Base-by-base conservation (phyloP, 371 early-diverging fungal species). In the Actinomortierella ambigua region DNA sequence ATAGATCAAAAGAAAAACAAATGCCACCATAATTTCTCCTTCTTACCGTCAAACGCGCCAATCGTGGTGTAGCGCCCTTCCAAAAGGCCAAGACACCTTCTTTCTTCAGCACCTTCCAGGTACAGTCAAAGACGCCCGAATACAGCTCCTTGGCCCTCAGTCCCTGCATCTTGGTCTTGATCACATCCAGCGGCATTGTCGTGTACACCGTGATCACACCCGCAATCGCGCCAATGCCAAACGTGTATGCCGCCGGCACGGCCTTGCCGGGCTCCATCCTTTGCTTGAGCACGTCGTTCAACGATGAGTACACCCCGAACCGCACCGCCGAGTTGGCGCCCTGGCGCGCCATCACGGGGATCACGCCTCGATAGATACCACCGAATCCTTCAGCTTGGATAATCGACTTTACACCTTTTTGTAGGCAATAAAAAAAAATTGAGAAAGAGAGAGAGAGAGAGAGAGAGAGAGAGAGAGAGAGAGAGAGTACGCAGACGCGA, bases 151-250 rank as follows among this genome's bases (percentile, higher is more conserved):
- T 79, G 4, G 93, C 93, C 47, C 86, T 81, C 11, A 90, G 68
- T 17, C 89, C 88, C 76, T 97, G 98, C 95, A 96, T 93, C 57
- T 92, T 88, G 1, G 98, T 97, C 77, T 97, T 97, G 58, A 96
- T 83, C 1, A 95, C 95, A 77, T 96, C 98, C 28, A 97, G 61
- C 3, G 97, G 97, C 97, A 95, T 95, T 0, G 98, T 97, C 0
- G 92, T 77, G 63, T 95, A 95, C 0, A 96, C 96, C 2, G 96
- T 96, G 24, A 94, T 85, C 54, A 87, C 89, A 9, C 98, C 98
- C 0, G 97, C 97, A 49, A 90, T 69, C 55, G 85, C 86, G 47
- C 95, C 95, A 26, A 90, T 88, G 2, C 69, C 86, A 79, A 95
- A 94, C 1, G 86, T 85, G 47, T 85, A 79, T 6, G 83, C 63